Conservation (phyloP, 352 stramenopile genomes). For the Phytophthora ramorum region DNA sequence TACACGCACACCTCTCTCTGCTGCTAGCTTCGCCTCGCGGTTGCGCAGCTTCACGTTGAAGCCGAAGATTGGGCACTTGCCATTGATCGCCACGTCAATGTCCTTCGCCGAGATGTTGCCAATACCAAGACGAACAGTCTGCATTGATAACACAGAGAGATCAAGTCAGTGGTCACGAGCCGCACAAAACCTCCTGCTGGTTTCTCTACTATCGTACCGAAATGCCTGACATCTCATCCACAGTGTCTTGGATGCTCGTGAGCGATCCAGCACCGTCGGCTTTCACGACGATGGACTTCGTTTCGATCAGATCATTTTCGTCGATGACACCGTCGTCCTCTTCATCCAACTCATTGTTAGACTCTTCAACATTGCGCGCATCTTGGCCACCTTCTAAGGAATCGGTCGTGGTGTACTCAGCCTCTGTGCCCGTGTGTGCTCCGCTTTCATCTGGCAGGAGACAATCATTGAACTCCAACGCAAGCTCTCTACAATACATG, state of each 20-base stretch:
- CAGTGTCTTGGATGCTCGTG: slow-evolving; percentile 84
- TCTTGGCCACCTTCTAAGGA: slow-evolving; percentile 10
- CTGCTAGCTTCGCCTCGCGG: slow-evolving; percentile 66
- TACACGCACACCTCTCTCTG: slow-evolving; percentile 64
- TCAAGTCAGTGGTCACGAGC: slow-evolving; percentile 7
- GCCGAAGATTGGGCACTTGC: slow-evolving; percentile 84
- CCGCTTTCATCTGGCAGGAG: slow-evolving; percentile 45
- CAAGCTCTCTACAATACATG: slow-evolving; percentile 54
- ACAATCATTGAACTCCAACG: slow-evolving; percentile 74
- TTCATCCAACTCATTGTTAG: slow-evolving; percentile 6
- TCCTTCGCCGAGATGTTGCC: slow-evolving; percentile 80
- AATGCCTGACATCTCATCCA: slow-evolving; percentile 73
- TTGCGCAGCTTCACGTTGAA: slow-evolving; percentile 82
- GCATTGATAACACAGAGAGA: slow-evolving; percentile 2
- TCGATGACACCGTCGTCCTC: slow-evolving; percentile 39
- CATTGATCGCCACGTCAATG: slow-evolving; percentile 83
- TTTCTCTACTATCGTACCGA: slow-evolving; percentile 36
- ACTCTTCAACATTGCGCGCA: slow-evolving; percentile 5
- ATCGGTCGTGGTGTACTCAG: slow-evolving; percentile 24
- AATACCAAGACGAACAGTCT: slow-evolving; percentile 84
- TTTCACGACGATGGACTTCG: slow-evolving; percentile 83
- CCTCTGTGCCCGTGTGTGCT: slow-evolving; percentile 6
- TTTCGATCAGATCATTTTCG: slow-evolving; percentile 51
- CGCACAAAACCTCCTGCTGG: slow-evolving; percentile 3
- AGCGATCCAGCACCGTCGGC: slow-evolving; percentile 80